phyloP scores from a whole-genome alignment of 2,329 filamentous ascomycete genomes.

The Phaeomoniella chlamydospora region DNA sequence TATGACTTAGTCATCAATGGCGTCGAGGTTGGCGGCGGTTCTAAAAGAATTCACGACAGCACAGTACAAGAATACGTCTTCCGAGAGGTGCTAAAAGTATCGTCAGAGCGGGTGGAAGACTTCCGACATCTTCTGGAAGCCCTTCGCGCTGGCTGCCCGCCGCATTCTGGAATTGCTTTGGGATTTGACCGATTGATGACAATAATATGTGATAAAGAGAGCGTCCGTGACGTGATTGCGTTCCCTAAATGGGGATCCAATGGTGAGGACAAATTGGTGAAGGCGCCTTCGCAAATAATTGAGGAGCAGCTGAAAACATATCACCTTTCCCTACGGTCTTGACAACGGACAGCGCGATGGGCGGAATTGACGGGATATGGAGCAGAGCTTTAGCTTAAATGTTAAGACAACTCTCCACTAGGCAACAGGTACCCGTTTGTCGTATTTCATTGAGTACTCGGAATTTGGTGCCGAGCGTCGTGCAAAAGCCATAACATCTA shows the following conservation, averaged over 20 bases:
- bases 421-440: too few relatives aligned
- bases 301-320: slow-evolving; percentile 45
- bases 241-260: slow-evolving; percentile 80
- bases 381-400: too few relatives aligned
- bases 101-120: slow-evolving; percentile 53
- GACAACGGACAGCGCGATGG: too few relatives aligned
- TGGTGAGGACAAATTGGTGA: slow-evolving; percentile 74
- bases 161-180: slow-evolving; percentile 83
- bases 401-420: too few relatives aligned
- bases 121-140: slow-evolving; percentile 79
- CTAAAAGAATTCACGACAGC: slow-evolving; percentile 77
- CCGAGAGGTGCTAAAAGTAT: slow-evolving; percentile 69
- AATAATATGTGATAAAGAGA: slow-evolving; percentile 60
- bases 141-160: slow-evolving; percentile 73
- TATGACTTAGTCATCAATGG: slow-evolving; percentile 96
- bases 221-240: slow-evolving; percentile 84
- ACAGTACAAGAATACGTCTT: slow-evolving; percentile 75
- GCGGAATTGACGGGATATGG: too few relatives aligned
- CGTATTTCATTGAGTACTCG: too few relatives aligned
- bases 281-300: slow-evolving; percentile 57
- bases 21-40: slow-evolving; percentile 84
- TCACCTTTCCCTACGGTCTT: slow-evolving; percentile 32
- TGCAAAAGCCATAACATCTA: too few relatives aligned
- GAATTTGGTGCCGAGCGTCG: too few relatives aligned
- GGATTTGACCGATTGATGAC: slow-evolving; percentile 82